phyloP scores from a whole-genome alignment of 345 rosid genomes.

The Eucalyptus dawsonii region DNA sequence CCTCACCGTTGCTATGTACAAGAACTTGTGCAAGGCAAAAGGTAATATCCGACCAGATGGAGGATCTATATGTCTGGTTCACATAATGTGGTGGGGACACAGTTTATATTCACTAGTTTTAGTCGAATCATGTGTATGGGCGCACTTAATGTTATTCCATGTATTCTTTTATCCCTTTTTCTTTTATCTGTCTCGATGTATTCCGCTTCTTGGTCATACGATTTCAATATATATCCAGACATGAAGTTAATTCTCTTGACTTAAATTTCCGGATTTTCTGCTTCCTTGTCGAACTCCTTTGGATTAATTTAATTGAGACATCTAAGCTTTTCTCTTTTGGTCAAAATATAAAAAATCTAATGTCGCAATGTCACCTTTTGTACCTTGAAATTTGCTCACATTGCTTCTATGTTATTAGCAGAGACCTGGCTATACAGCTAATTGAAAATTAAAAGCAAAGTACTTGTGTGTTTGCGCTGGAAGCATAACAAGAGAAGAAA shows the following conservation, averaged over 20 bases:
- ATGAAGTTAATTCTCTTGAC: neutral
- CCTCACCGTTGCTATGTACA: neutral
- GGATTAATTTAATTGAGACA: neutral
- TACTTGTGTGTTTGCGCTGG: neutral
- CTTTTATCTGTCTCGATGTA: neutral
- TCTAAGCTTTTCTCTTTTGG: neutral
- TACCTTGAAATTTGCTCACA: neutral
- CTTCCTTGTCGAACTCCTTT: neutral
- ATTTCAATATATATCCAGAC: neutral
- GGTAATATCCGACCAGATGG: neutral
- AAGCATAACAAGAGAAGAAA: neutral
- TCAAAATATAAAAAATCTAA: neutral
- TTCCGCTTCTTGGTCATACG: neutral
- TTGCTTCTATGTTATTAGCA: neutral
- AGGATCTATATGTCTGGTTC: neutral
- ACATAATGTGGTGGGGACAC: neutral
- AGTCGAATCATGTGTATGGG: neutral
- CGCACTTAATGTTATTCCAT: neutral
- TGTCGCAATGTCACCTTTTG: neutral
- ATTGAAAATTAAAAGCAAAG: neutral
- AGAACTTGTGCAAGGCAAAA: neutral
- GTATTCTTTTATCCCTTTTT: neutral
- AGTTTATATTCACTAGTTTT: neutral
- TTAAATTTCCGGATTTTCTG: neutral
- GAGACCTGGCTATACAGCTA: neutral